Percentiles rank a stretch among this genome's conserved stretches.
Evolutionary conservation across 371 early-diverging fungal genomes (phyloP).

Genomic region (Mortierella sp.): DNA sequence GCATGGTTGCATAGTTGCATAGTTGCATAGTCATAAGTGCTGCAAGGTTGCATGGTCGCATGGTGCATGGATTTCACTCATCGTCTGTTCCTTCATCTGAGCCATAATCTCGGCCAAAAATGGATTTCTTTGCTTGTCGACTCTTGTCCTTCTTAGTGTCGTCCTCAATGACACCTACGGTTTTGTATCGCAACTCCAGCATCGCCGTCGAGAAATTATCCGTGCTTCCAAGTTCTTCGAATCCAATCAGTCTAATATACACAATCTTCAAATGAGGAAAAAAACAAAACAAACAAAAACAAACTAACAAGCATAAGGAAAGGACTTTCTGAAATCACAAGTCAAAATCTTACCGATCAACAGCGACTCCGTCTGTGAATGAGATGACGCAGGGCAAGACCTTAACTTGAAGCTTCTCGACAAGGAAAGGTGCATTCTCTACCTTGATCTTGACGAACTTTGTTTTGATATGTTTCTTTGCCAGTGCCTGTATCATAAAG

Average conservation of each 20-base stretch:
- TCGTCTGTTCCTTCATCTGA: constrained; percentile 53
- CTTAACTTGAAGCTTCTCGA: constrained; percentile 87
- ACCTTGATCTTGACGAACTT: constrained; percentile 91
- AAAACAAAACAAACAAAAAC: constrained; percentile 2
- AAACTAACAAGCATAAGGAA: constrained; percentile 19
- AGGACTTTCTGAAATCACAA: constrained; percentile 41
- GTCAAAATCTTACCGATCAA: constrained; percentile 67
- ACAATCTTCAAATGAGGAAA: constrained; percentile 2
- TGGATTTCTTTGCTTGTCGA: constrained; percentile 39
- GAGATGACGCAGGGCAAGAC: constrained; percentile 92
- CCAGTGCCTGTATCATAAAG: constrained; percentile 60
- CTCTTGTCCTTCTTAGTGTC: constrained; percentile 35
- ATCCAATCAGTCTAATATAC: constrained; percentile 85
- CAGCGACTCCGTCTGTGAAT: constrained; percentile 79
- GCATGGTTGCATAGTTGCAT: no score
- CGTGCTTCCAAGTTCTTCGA: constrained; percentile 93
- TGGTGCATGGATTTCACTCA: constrained; percentile 7
- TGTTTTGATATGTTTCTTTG: constrained; percentile 84
- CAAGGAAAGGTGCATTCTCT: constrained; percentile 90
- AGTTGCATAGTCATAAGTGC: no score
- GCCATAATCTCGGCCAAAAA: constrained; percentile 46
- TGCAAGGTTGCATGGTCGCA: no score
- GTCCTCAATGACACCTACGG: constrained; percentile 48
- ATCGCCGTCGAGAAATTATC: constrained; percentile 86
- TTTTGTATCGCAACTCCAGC: constrained; percentile 80